Conservation (phyloP, 495 filamentous ascomycete species). For the Diplogelasinospora grovesii region DNA sequence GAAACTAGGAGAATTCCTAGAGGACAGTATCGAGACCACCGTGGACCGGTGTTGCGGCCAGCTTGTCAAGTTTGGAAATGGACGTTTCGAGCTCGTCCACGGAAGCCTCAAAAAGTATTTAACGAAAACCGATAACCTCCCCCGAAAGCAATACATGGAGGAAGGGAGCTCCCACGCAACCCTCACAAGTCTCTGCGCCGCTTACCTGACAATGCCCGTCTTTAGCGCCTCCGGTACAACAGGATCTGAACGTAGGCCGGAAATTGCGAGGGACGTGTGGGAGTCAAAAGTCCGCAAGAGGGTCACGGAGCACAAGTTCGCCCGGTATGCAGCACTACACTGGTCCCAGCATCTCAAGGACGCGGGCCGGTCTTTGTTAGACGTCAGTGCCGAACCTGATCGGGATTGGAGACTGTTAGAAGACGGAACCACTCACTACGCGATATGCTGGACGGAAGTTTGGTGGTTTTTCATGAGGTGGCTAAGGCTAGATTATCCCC, state of each 20-base stretch:
- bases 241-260: no score
- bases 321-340: conserved; percentile 4
- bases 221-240: conserved; percentile 3
- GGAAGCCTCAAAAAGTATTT: conserved; percentile 2
- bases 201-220: conserved; percentile 3
- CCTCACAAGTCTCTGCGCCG: conserved; percentile 1
- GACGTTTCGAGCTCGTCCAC: conserved; percentile 4
- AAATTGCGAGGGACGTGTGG: not conserved
- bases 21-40: not conserved
- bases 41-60: not conserved
- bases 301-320: conserved; percentile 2
- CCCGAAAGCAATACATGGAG: no score
- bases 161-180: conserved; percentile 5
- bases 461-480: conserved; percentile 2
- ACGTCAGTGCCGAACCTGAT: not conserved
- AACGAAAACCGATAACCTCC: no score
- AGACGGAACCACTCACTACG: not conserved
- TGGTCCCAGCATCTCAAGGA: not conserved
- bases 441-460: conserved; percentile 3
- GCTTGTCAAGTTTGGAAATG: not conserved
- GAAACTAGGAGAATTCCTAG: not conserved
- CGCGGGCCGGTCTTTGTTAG: not conserved
- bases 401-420: not conserved
- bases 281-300: conserved; percentile 1
- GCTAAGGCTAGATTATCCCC: no score